Base-by-base conservation (phyloP, 108 stramenopile species). In the Fistulifera pelliculosa region DNA sequence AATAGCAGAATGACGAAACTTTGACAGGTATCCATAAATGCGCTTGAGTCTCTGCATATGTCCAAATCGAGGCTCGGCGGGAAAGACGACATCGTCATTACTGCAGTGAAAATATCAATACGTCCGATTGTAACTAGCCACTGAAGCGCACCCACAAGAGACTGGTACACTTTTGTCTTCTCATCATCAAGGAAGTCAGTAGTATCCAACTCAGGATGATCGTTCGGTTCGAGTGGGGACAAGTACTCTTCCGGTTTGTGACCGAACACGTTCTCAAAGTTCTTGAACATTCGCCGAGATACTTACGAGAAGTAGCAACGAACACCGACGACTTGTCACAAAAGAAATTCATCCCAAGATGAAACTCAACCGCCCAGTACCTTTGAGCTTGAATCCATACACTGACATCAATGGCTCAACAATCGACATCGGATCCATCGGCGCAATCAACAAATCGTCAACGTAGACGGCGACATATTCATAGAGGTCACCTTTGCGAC, bases 171-270 rank as follows among this genome's bases (percentile, higher is more conserved):
- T 12, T 31, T 49, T 19, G 42, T 40, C 14, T 35, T 19, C 23
- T 61, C 40, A 10, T 57, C 25, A n/a, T 51, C 42, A n/a, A 69
- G 42, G 15, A 42, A 16, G 39, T 35, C 28, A 1, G 60, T 43
- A 24, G 38, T 39, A 47, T 68, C 73, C 2, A 63, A 0, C 58
- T 69, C 68, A 16, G 69, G 69, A 47, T 70, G 69, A 38, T 70
- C 62, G 0, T 44, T 49, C 40, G 49, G 31, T 7, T 45, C 16
- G 5, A 40, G 11, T 4, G 54, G 54, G 6, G 54, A 39, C 31
- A 7, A 4, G 31, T 39, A 39, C 4, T 55, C 43, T n/a, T 16
- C 3, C 2, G 54, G 38, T 49, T 26, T 58, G 6, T 28, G 24
- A 0, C 57, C 65, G 51, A 66, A 67, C 8, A 72, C 23, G 6